Evolutionary conservation across 257 asterid genomes (phyloP).

Genomic region (Solanum commersonii): DNA sequence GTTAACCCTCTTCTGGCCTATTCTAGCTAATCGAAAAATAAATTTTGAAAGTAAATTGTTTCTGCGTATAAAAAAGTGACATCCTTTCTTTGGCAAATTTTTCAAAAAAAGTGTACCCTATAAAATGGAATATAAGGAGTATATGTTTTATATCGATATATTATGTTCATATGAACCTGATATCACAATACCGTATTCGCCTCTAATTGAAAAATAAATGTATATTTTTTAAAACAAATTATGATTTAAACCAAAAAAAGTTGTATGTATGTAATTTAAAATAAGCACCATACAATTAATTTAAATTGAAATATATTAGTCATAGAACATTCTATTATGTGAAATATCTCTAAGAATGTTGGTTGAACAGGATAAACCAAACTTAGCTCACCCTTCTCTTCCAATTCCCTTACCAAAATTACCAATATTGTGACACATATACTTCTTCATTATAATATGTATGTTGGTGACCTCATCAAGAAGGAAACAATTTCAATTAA

Average conservation of each 20-base stretch:
- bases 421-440: background rate
- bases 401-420: background rate
- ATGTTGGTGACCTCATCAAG: conserved; percentile 8
- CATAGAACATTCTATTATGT: background rate
- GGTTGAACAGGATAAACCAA: conserved; percentile 15
- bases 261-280: background rate
- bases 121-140: background rate
- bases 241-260: background rate
- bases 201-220: background rate
- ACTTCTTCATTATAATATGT: background rate
- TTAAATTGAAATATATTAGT: background rate
- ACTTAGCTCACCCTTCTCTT: conserved; percentile 2
- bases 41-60: too few species aligned
- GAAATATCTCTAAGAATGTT: background rate
- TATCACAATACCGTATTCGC: too few species aligned
- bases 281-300: background rate
- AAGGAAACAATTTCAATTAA: background rate
- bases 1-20: background rate
- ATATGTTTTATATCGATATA: too few species aligned
- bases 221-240: background rate
- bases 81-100: too few species aligned
- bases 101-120: background rate
- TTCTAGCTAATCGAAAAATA: background rate
- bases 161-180: too few species aligned
- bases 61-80: too few species aligned